phyloP scores from a whole-genome alignment of 2,329 filamentous ascomycete genomes.

The Reticulascus tulasneorum region DNA sequence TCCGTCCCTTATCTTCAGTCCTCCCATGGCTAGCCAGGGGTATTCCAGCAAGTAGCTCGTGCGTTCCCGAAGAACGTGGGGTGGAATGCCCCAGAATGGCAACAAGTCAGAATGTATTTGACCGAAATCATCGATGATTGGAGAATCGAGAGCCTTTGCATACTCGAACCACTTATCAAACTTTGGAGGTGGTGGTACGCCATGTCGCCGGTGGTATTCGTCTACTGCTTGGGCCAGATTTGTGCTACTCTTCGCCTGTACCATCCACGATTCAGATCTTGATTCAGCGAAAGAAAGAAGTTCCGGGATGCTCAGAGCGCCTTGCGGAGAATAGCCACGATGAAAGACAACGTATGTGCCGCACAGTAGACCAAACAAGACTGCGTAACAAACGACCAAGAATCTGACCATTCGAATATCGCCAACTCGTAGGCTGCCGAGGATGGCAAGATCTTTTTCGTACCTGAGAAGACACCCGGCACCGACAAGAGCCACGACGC shows the following conservation, averaged over 20 bases:
- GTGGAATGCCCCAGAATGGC: conserved; percentile 71
- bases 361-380: conserved; percentile 9
- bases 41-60: conserved; percentile 25
- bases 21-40: conserved; percentile 31
- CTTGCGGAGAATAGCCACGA: conserved; percentile 1
- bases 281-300: conserved; percentile 8
- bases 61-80: conserved; percentile 59
- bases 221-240: conserved; percentile 26
- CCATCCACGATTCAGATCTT: conserved; percentile 13
- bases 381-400: conserved; percentile 9
- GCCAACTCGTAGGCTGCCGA: neutral
- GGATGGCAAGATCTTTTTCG: conserved; percentile 5
- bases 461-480: conserved; percentile 14
- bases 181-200: conserved; percentile 67
- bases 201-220: conserved; percentile 39
- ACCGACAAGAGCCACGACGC: conserved; percentile 5
- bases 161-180: conserved; percentile 81
- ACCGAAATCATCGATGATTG: conserved; percentile 72
- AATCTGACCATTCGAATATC: conserved; percentile 6
- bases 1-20: conserved; percentile 57
- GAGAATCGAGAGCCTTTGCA: conserved; percentile 58
- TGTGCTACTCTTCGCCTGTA: conserved; percentile 16
- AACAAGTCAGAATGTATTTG: conserved; percentile 68
- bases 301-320: conserved; percentile 5
- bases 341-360: conserved; percentile 11